Base-by-base conservation (phyloP, 768 basidiomycete species). In the Suillus variegatus region DNA sequence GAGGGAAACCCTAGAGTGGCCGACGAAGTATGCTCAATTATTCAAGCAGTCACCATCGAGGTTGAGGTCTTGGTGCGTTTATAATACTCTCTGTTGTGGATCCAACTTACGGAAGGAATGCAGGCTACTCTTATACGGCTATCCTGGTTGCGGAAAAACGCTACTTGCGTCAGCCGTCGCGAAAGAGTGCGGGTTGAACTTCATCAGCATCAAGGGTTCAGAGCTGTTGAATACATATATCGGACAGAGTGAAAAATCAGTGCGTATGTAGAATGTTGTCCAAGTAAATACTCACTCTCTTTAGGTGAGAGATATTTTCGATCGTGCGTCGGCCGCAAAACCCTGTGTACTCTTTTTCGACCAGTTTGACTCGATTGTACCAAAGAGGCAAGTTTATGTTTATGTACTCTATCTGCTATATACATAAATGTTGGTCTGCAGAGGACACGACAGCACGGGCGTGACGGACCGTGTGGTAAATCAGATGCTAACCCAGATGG, bases 181-280 rank as follows among this genome's bases (percentile, higher is more conserved):
- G 18, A 95, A 91, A 75, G 97, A 99, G 72, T 99, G 97, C 73
- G 97, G 97, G 9, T 84, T 99, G 16, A 98, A 98, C 76, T 99
- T 99, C 72, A 99, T 99, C 74, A 93, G 93, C 65, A 92, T 99
- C 65, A 99, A 99, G 74, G 97, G 97, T 1, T 97, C 97, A 0
- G 97, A 99, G 74, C 86, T 99, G 28, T 80, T 99, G 69, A 99
- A 99, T 77, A 99, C 99, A 78, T 99, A 99, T 71, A 99, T 99
- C 63, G 97, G 97, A 47, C 96, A 96, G 1, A 96, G 94, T 71
- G 97, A 99, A 77, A 94, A 97, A 81, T 91, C 95, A 12, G 97
- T 95, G 65, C 64, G 87, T 78, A 55, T 16, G 36, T 58, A 44
- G n/a, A 12, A 9, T 51, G 0, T 49, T 2, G 22, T 51, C 35